Evolutionary conservation across 164 flowering plant species (phyloP).

Genomic region (Paratinospora sagittata): DNA sequence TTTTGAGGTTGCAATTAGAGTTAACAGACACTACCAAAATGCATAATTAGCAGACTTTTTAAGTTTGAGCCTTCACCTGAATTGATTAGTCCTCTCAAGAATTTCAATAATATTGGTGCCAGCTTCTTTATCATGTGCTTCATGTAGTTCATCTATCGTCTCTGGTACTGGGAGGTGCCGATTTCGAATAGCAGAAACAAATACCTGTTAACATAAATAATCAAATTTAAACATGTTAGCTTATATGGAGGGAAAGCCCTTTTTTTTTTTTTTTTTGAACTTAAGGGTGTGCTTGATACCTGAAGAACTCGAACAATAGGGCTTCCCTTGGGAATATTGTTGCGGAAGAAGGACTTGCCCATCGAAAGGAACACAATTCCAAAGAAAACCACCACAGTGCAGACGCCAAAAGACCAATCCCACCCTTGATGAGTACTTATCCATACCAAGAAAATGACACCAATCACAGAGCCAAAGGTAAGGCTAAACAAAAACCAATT

Average conservation of each 20-base stretch:
- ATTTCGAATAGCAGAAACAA: constrained; percentile 47
- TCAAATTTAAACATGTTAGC: not conserved
- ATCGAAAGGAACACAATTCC: constrained; percentile 33
- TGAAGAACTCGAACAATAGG: constrained; percentile 51
- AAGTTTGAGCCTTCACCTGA: constrained; percentile 13
- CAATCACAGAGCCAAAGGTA: constrained; percentile 47
- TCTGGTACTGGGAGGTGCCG: constrained; percentile 45
- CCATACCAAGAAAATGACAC: constrained; percentile 63
- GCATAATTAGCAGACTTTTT: not conserved
- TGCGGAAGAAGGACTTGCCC: constrained; percentile 51
- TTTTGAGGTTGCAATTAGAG: no score
- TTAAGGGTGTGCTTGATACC: constrained; percentile 26
- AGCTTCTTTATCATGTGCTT: constrained; percentile 47
- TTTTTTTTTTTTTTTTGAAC: no score
- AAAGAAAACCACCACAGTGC: constrained; percentile 35
- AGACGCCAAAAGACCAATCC: constrained; percentile 60
- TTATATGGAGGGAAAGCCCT: not conserved
- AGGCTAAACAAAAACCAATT: constrained; percentile 63
- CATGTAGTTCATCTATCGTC: constrained; percentile 35
- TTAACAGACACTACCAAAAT: constrained; percentile 39
- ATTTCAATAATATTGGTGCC: constrained; percentile 27
- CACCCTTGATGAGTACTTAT: constrained; percentile 54
- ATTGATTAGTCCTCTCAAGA: constrained; percentile 48
- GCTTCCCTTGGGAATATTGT: constrained; percentile 46
- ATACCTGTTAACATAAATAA: constrained; percentile 35